These are phyloP conservation scores for Apiospora pterosperma DNA, from an alignment of 2,329 filamentous ascomycete genomes.

Conservation along the genomic window DNA sequence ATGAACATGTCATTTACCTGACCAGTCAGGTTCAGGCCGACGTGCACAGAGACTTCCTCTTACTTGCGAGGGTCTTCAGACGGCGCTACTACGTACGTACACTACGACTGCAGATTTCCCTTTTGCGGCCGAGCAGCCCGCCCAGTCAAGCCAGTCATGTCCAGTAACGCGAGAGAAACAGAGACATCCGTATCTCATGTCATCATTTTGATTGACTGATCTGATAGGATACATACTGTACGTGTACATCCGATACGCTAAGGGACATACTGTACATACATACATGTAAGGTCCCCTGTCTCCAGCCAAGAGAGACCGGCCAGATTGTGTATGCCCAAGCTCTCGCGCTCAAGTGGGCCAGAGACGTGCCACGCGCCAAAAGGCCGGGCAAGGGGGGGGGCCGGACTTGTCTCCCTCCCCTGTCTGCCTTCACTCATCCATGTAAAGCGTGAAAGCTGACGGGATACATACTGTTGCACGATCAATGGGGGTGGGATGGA, in stretches of 20 bases:
- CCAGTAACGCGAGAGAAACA: background rate
- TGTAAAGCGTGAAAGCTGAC: background rate
- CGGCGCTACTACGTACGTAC: background rate
- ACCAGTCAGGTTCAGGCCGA: background rate
- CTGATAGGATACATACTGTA: slow-evolving; percentile 2
- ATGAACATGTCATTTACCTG: background rate
- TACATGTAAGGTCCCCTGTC: background rate
- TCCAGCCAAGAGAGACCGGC: background rate
- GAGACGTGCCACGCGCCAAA: slow-evolving; percentile 1
- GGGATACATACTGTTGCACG: background rate
- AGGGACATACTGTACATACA: too few relatives aligned
- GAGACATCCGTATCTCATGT: slow-evolving; percentile 2
- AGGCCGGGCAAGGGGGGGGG: background rate
- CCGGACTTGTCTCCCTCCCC: background rate
- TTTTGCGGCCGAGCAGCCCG: slow-evolving; percentile 2
- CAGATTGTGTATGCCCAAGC: background rate
- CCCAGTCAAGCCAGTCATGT: background rate
- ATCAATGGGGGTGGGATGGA: background rate
- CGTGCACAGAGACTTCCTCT: background rate
- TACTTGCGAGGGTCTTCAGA: too few relatives aligned
- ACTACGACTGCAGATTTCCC: background rate
- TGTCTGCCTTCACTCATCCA: background rate
- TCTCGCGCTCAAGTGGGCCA: background rate
- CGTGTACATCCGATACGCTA: background rate
- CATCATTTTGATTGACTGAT: background rate